Percentiles rank a stretch among this genome's conserved stretches.
Conservation (phyloP, 2,329 filamentous ascomycete genomes). For the Talaromyces sp. region DNA sequence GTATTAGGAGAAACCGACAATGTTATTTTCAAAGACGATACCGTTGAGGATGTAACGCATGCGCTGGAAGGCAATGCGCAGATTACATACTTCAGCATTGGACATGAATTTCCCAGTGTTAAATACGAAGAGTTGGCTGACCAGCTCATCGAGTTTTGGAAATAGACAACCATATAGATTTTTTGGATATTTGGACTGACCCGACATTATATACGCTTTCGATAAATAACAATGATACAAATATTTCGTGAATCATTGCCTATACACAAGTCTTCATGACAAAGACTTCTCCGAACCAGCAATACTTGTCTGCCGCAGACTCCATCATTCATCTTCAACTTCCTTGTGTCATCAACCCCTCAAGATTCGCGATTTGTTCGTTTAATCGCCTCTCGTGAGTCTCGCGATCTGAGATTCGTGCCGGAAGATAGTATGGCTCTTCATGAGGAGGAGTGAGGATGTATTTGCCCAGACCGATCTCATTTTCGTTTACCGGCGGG, state of each 20-base stretch:
- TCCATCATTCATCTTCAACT: neutral
- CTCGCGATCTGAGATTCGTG: neutral
- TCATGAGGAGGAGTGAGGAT: neutral
- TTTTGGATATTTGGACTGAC: neutral
- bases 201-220: neutral
- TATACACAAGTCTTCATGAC: neutral
- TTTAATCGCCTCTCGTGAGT: neutral
- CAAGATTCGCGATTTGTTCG: neutral
- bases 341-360: constrained; percentile 1
- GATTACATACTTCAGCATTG: constrained; percentile 57
- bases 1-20: constrained; percentile 64
- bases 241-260: neutral
- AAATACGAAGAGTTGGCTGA: constrained; percentile 57
- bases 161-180: neutral
- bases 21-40: constrained; percentile 64
- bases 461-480: constrained; percentile 8
- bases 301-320: neutral
- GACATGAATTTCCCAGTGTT: constrained; percentile 68
- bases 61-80: constrained; percentile 59
- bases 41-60: constrained; percentile 57
- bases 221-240: neutral
- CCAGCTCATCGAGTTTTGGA: constrained; percentile 47
- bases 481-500: neutral
- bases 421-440: constrained; percentile 9
- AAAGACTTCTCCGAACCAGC: neutral